Evolutionary conservation across 2,329 filamentous ascomycete species (phyloP).

Genomic region (Calonectria multiphialidica): DNA sequence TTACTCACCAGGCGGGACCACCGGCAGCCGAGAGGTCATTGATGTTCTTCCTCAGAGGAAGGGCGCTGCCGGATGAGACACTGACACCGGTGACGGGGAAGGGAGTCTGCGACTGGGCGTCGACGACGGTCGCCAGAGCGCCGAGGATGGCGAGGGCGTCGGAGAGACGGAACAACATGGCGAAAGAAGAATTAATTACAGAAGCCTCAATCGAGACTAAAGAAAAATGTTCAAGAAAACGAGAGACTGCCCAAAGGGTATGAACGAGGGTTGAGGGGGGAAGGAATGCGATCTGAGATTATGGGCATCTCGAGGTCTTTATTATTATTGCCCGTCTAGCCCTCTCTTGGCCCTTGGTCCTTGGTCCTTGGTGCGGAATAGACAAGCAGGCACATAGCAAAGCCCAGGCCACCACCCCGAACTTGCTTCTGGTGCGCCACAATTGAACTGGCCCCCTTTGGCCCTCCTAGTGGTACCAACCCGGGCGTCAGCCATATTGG

Average conservation of each 20-base stretch:
- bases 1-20: constrained; percentile 16
- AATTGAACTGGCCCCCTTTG: background rate
- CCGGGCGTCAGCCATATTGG: background rate
- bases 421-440: background rate
- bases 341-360: no score
- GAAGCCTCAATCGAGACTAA: background rate
- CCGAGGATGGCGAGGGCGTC: background rate
- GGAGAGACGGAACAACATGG: constrained; percentile 3
- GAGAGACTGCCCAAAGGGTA: background rate
- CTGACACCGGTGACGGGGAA: constrained; percentile 83
- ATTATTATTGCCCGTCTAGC: background rate
- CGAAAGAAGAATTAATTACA: background rate
- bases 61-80: constrained; percentile 73
- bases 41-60: constrained; percentile 20
- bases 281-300: background rate
- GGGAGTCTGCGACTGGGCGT: constrained; percentile 47
- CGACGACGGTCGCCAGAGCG: background rate
- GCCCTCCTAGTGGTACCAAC: background rate
- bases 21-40: constrained; percentile 19
- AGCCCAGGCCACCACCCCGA: background rate
- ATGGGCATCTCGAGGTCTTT: constrained; percentile 1
- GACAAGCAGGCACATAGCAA: no score
- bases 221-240: background rate
- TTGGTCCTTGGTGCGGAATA: no score
- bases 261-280: constrained; percentile 4